Percentiles rank a stretch among this genome's conserved stretches.
Evolutionary conservation across 139 green algal genomes (phyloP).

Genomic region (Raphidocelis subcapitata): DNA sequence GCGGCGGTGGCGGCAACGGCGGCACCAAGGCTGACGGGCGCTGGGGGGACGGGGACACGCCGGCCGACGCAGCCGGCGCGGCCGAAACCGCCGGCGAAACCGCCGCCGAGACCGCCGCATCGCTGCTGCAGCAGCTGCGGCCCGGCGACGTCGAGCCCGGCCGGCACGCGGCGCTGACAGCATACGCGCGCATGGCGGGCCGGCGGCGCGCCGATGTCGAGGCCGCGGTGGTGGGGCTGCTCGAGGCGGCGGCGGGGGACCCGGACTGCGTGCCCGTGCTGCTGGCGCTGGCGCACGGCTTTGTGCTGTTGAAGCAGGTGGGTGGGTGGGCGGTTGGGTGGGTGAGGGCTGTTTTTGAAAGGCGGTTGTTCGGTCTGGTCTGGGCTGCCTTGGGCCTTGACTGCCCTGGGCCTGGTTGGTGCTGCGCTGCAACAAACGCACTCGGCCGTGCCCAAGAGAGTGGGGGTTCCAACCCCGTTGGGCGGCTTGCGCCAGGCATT

Average conservation of each 20-base stretch:
- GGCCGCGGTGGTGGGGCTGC: conserved; percentile 40
- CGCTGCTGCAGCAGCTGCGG: conserved; percentile 57
- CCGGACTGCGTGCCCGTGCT: conserved; percentile 73
- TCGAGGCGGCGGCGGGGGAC: conserved; percentile 42
- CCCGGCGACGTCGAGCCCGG: conserved; percentile 15
- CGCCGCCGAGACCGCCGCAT: conserved; percentile 41
- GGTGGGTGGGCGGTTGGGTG: neutral
- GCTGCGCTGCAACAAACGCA: no score
- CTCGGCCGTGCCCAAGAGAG: no score
- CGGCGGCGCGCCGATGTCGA: conserved; percentile 42
- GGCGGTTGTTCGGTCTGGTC: no score
- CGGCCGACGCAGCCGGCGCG: no score
- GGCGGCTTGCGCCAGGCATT: no score
- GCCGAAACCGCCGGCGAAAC: conserved; percentile 48
- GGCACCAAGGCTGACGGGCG: no score
- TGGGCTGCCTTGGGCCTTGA: no score
- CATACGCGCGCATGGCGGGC: conserved; percentile 60
- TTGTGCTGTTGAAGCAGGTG: conserved; percentile 76
- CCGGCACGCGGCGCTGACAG: conserved; percentile 41
- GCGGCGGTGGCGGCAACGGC: neutral
- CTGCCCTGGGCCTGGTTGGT: no score
- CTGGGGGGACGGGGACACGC: no score
- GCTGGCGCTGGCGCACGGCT: conserved; percentile 69
- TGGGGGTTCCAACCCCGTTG: no score
- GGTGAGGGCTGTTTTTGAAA: conserved; percentile 22